These are phyloP conservation scores for Colletotrichum gigasporum DNA, from an alignment of 2,329 filamentous ascomycete genomes.

Conservation along the genomic window DNA sequence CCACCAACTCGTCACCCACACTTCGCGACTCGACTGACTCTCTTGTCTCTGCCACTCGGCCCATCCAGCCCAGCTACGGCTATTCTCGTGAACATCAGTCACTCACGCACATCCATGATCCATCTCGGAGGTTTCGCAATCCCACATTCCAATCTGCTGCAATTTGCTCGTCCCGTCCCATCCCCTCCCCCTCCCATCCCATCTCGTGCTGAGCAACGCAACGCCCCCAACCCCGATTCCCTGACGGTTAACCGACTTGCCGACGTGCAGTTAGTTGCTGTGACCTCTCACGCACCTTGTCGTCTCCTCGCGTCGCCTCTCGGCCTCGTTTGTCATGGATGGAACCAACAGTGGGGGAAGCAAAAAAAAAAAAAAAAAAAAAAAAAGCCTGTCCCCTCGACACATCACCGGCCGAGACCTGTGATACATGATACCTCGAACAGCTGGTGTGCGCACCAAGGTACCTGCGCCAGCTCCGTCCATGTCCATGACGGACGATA, in stretches of 20 bases:
- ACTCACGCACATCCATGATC: slow-evolving; percentile 19
- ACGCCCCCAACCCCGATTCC: not conserved
- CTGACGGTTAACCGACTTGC: not conserved
- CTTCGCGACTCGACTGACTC: not conserved
- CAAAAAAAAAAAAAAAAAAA: not conserved
- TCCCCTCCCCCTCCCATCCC: slow-evolving; percentile 6
- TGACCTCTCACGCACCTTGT: not conserved
- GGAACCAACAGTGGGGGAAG: slow-evolving; percentile 1
- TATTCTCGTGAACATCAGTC: slow-evolving; percentile 9
- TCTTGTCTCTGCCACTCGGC: not conserved
- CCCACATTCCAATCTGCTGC: slow-evolving; percentile 20
- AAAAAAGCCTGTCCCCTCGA: not conserved
- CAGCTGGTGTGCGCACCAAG: not conserved
- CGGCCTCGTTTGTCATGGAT: not conserved
- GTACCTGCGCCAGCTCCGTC: not conserved
- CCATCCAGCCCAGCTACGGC: slow-evolving; percentile 7
- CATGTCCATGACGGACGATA: not conserved
- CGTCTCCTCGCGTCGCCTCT: not conserved
- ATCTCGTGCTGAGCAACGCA: not conserved
- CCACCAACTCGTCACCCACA: slow-evolving; percentile 3
- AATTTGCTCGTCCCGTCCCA: slow-evolving; percentile 6
- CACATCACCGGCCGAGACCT: not conserved
- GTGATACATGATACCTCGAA: slow-evolving; percentile 2
- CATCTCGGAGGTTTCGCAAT: slow-evolving; percentile 25
- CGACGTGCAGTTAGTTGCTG: slow-evolving; percentile 12